Base-by-base conservation (phyloP, 768 basidiomycete species). In the Clitopilus hobsonii region DNA sequence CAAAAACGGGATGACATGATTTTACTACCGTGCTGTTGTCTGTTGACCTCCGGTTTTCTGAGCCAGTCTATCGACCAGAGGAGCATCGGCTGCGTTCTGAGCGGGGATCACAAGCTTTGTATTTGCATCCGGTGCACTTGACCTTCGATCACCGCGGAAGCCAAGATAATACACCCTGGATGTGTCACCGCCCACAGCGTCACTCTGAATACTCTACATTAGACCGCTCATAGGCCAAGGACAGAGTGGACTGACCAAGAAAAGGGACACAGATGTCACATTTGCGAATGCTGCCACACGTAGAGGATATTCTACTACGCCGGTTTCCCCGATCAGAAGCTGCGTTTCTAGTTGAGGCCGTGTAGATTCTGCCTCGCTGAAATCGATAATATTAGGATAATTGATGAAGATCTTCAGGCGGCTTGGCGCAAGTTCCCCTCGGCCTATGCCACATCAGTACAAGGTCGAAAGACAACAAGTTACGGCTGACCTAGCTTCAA, bases 101-200 rank as follows among this genome's bases (percentile, higher is more conserved):
- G 92, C 89, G 0, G 87, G 88, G 14, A 95, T 81, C 63, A 85
- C 87, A 49, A 88, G 75, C 65, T 81, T 84, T 48, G 78, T 80
- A 29, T 77, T 77, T n/a, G 71, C 78, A 52, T 88, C 86, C 58
- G 80, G 84, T 59, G 77, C 76, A 16, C 69, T 66, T 16, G 76
- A 74, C 52, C 76, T 73, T 48, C 76, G 73, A 59, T 91, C 88
- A 38, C 91, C 92, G 66, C 84, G 88, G 76, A 94, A 94, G 18
- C 91, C 91, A 38, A 94, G 63, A 63, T 85, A 94, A 64, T 88
- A 94, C 30, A 94, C 68, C 23, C 87, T 73, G 2, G 87, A 81
- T 16, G 70, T 58, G 6, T 89, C 86, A 24, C 78, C 86, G 5
- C 88, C 89, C 3, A 75, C 76, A 1, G 89, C 74, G 38, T 91